phyloP scores from a whole-genome alignment of 805 yeast species.

The Cyberlindnera bimundalis region DNA sequence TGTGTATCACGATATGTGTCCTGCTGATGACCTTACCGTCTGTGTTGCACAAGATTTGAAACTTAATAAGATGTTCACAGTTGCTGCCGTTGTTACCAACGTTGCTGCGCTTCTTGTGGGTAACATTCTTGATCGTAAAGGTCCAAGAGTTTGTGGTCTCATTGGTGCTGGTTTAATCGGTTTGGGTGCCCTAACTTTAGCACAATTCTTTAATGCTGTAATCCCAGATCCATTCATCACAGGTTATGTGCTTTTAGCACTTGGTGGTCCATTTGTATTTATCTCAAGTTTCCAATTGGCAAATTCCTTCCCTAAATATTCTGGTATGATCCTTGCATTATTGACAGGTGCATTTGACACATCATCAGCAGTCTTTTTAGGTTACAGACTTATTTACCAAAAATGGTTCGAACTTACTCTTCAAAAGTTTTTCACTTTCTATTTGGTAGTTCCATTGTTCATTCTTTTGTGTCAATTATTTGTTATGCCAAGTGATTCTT shows the following conservation, averaged over 20 bases:
- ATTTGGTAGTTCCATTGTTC: constrained; percentile 73
- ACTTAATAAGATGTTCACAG: constrained; percentile 77
- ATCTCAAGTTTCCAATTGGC: constrained; percentile 89
- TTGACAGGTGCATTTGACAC: constrained; percentile 94
- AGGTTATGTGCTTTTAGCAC: constrained; percentile 75
- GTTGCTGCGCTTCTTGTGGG: constrained; percentile 83
- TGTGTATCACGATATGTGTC: constrained; percentile 64
- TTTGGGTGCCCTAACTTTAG: constrained; percentile 49
- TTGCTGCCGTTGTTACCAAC: constrained; percentile 85
- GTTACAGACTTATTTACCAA: constrained; percentile 67
- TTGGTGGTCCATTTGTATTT: constrained; percentile 93
- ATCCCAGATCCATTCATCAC: constrained; percentile 60
- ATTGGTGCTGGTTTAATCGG: constrained; percentile 63
- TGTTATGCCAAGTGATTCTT: constrained; percentile 77
- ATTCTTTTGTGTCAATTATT: constrained; percentile 69
- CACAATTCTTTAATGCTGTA: constrained; percentile 34
- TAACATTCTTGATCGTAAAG: constrained; percentile 67
- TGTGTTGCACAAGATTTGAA: constrained; percentile 82
- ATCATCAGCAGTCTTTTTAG: constrained; percentile 80
- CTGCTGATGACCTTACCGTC: constrained; percentile 25
- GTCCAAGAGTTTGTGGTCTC: constrained; percentile 77
- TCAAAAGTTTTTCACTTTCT: constrained; percentile 58
- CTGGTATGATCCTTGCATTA: constrained; percentile 78
- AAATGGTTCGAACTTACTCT: constrained; percentile 36
- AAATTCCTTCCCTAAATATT: constrained; percentile 75